phyloP scores from a whole-genome alignment of 257 asterid genomes.

The Przewalskia tangutica region DNA sequence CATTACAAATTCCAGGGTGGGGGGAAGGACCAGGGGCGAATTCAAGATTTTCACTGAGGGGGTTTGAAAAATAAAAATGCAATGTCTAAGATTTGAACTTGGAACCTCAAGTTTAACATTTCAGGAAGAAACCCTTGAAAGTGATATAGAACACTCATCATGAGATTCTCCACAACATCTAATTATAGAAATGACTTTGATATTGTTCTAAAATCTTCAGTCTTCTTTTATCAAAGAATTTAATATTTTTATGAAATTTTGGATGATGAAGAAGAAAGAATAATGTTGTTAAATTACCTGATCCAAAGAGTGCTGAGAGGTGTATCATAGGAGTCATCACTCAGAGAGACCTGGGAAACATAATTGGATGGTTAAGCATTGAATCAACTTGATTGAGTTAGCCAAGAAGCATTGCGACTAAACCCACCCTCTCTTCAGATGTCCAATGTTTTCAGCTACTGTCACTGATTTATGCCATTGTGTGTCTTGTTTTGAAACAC shows the following conservation, averaged over 20 bases:
- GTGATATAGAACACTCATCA: neutral
- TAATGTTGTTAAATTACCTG: neutral
- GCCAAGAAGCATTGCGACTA: neutral
- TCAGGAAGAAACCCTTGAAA: neutral
- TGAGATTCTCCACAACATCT: neutral
- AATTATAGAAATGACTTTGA: neutral
- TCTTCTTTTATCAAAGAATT: neutral
- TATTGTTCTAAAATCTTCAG: neutral
- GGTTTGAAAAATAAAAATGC: too few species aligned
- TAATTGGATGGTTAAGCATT: neutral
- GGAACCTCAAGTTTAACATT: neutral
- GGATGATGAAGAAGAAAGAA: neutral
- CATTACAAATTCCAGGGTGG: neutral
- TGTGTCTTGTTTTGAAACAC: neutral
- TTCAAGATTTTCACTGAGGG: too few species aligned
- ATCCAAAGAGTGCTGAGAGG: neutral
- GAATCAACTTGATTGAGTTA: neutral
- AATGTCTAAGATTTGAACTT: too few species aligned
- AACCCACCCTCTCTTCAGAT: neutral
- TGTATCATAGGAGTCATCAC: neutral
- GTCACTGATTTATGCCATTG: neutral
- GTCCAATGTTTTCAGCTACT: neutral
- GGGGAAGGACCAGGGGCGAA: neutral
- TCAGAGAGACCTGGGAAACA: neutral
- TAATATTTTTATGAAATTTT: neutral